Percentiles rank a stretch among this genome's conserved stretches.
Conservation (phyloP, 768 basidiomycete species). For the Kwoniella sp. region DNA sequence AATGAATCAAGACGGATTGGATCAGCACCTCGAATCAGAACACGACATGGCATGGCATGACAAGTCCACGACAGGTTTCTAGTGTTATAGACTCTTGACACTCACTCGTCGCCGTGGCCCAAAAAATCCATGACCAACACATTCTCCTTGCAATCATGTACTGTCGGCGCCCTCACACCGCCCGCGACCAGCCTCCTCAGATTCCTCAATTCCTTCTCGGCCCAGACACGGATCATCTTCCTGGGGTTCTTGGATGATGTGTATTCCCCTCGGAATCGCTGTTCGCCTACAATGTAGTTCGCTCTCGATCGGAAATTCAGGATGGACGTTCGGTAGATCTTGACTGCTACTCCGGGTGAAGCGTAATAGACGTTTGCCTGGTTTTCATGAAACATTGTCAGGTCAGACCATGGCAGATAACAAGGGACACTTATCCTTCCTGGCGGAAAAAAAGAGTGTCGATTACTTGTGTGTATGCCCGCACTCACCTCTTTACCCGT, state of each 20-base stretch:
- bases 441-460: no score
- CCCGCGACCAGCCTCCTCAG: constrained; percentile 79
- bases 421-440: constrained; percentile 1
- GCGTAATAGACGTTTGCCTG: constrained; percentile 77
- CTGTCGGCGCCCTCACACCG: constrained; percentile 82
- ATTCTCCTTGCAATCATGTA: constrained; percentile 91
- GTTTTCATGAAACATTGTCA: no score
- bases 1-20: no score
- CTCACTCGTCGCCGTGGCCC: constrained; percentile 79
- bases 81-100: no score
- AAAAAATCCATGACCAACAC: constrained; percentile 95
- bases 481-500: constrained; percentile 89
- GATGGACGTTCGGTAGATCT: constrained; percentile 98
- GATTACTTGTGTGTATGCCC: no score
- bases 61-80: neutral
- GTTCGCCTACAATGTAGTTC: constrained; percentile 92
- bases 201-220: constrained; percentile 98
- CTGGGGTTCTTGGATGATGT: constrained; percentile 79
- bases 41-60: no score
- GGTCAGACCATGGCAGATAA: no score
- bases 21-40: no score
- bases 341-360: constrained; percentile 68
- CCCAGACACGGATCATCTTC: constrained; percentile 99
- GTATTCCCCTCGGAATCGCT: constrained; percentile 83
- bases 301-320: constrained; percentile 97